A percentile compares a stretch with the other conserved stretches of the same genome.
Conservation (phyloP, 352 stramenopile species). For the Phytophthora pini region DNA sequence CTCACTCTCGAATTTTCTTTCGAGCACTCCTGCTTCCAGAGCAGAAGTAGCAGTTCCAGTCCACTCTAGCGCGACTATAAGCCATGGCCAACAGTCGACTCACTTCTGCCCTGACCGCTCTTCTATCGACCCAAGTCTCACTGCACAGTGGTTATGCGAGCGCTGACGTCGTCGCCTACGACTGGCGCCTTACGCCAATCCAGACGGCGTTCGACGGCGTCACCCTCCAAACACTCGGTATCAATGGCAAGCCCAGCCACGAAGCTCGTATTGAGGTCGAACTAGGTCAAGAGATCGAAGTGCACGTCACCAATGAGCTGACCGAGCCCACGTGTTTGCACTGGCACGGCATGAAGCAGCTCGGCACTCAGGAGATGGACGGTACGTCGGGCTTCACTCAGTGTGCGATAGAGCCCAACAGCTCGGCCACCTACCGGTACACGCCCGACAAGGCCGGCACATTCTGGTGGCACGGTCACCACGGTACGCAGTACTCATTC, state of each 20-base stretch:
- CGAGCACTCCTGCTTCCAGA: not conserved
- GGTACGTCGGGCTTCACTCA: slow-evolving; percentile 40
- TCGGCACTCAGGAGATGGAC: slow-evolving; percentile 41
- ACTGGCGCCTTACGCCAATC: slow-evolving; percentile 28
- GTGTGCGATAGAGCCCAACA: slow-evolving; percentile 37
- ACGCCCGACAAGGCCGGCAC: slow-evolving; percentile 40
- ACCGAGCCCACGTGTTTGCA: slow-evolving; percentile 29
- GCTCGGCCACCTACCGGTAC: slow-evolving; percentile 33
- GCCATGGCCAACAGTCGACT: not conserved
- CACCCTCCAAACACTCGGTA: slow-evolving; percentile 8
- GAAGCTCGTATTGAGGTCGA: slow-evolving; percentile 27
- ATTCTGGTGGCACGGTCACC: slow-evolving; percentile 48
- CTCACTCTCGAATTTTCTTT: not conserved
- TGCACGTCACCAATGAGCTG: slow-evolving; percentile 36
- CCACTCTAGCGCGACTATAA: not conserved
- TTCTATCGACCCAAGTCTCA: slow-evolving; percentile 1
- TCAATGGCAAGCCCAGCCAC: slow-evolving; percentile 27
- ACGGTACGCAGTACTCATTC: slow-evolving; percentile 38
- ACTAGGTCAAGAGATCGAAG: slow-evolving; percentile 34
- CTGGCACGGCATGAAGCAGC: slow-evolving; percentile 44
- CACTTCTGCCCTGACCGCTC: not conserved
- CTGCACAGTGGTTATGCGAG: not conserved
- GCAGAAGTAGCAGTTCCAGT: not conserved
- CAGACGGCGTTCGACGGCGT: slow-evolving; percentile 30
- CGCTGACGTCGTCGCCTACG: slow-evolving; percentile 9